Evolutionary conservation across 495 filamentous ascomycete species (phyloP), one percentile per base, ranked within the genome.

Genomic region (Daldinia childiae): DNA sequence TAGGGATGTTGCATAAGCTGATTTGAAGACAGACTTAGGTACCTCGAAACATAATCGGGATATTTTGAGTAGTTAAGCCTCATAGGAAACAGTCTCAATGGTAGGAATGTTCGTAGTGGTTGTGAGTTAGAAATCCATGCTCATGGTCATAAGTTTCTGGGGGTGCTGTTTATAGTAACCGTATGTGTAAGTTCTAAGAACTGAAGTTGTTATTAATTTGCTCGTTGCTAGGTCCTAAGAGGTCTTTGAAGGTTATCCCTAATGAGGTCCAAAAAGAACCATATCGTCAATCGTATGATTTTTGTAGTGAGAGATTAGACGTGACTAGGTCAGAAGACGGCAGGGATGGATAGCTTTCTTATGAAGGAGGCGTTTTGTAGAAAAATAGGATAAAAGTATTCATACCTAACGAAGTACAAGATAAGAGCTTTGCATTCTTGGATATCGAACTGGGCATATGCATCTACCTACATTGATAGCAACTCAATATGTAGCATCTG

Each of bases 251-350:
- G 43, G 17, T 11, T 21, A 19, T 48, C 19, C 19, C 17, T 45
- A 3, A 45, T 45, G n/a, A 9, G 21, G 17, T n/a, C 17, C 8
- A 21, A 17, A 45, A 48, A 11, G 0, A 48, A 48, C 4, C 17
- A 48, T 11, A 48, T 48, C 2, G 21, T 24, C 24, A 55, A 64
- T 64, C 45, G 60, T 64, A 64, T 36, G 56, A 68, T 68, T n/a
- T 38, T 61, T 1, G 50, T 41, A 52, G 21, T 6, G 57, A 50
- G 15, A 55, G 36, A 61, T 61, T 15, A 51, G 43, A 51, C 24
- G 52, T 48, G 21, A 39, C 30, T 26, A 36, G 19, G 9, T n/a
- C 14, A 19, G 39, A n/a, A 19, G 15, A 43, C 2, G 39, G n/a
- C 9, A 19, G n/a, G 39, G 6, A 45, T n/a, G n/a, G 41, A 45